Evolutionary conservation across 2,329 filamentous ascomycete species (phyloP), one percentile per base, ranked within the genome.

Genomic region (Colletotrichum nymphaeae): DNA sequence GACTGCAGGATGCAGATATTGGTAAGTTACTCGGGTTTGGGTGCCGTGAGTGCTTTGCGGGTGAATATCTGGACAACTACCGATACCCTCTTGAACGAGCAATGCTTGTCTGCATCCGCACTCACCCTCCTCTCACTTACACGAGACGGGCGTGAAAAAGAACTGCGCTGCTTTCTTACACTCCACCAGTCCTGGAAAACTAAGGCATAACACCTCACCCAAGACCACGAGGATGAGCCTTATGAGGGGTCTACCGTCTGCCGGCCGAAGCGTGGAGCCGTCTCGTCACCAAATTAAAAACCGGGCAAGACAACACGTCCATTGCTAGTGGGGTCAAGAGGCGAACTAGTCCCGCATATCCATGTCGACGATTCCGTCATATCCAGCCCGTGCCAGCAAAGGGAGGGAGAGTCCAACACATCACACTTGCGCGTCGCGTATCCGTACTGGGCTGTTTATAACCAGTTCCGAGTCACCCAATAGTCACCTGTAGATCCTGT

Each of bases 291-390:
- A 35, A 24, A 46, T 11, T 8, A 16, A 63, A 72, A 72, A 60
- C 58, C 53, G 53, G 69, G 69, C 26, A 57, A 32, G 42, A 37
- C 19, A 32, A 64, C 24, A 26, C 16, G 57, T n/a, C 22, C 11
- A 49, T 55, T 32, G 46, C 24, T 37, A 28, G n/a, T 28, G 52
- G 52, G 42, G 63, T 60, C 55, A 35, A 28, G 46, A 49, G 19
- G 19, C 60, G 46, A 57, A 52, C 56, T 49, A 62, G 57, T 63
- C 28, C 63, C 35, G 37, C 69, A n/a, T 58, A 57, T 35, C 63
- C 69, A 63, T 62, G 69, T 42, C 42, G 42, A 46, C 66, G 19
- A 69, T 69, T 69, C 42, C 66, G 69, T 72, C 69, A 72, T 49
- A n/a, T 64, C 19, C 69, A 28, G 58, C 22, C 37, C 37, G 37